Percentiles rank a stretch among this genome's conserved stretches.
Evolutionary conservation across 192 early-diverging fungal genomes (phyloP).

Genomic region (Umbelopsis sp.): DNA sequence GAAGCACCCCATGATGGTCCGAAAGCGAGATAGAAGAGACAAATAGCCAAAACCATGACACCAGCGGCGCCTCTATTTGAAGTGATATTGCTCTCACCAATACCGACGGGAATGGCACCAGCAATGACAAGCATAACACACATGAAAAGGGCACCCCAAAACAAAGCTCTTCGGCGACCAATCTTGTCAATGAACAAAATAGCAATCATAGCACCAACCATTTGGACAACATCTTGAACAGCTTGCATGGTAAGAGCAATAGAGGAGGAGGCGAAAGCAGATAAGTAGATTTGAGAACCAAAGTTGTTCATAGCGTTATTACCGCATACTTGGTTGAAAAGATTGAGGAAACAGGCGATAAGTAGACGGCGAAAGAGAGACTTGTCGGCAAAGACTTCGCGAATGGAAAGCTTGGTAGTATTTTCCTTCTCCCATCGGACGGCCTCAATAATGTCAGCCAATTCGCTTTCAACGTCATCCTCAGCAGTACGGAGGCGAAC

Average conservation of each 20-base stretch:
- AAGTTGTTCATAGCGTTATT: slow-evolving; percentile 74
- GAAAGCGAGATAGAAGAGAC: slow-evolving; percentile 66
- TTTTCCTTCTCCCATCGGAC: slow-evolving; percentile 60
- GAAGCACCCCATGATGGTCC: slow-evolving; percentile 80
- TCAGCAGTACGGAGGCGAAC: slow-evolving; percentile 64
- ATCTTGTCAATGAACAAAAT: slow-evolving; percentile 75
- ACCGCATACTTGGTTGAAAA: slow-evolving; percentile 67
- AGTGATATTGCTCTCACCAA: slow-evolving; percentile 7
- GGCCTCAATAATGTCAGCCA: slow-evolving; percentile 65
- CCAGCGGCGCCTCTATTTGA: slow-evolving; percentile 35
- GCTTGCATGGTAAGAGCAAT: slow-evolving; percentile 51
- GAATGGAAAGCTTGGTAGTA: slow-evolving; percentile 24
- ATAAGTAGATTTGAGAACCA: slow-evolving; percentile 50
- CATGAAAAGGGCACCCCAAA: slow-evolving; percentile 68
- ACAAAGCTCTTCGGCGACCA: slow-evolving; percentile 73
- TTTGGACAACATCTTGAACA: slow-evolving; percentile 75
- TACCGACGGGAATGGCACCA: slow-evolving; percentile 46
- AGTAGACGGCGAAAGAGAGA: slow-evolving; percentile 42
- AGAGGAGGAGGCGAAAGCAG: slow-evolving; percentile 42
- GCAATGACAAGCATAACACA: slow-evolving; percentile 56
- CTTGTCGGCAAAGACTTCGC: slow-evolving; percentile 33
- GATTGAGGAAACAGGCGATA: slow-evolving; percentile 52
- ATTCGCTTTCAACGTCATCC: slow-evolving; percentile 55
- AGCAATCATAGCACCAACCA: slow-evolving; percentile 75
- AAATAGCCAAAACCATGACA: slow-evolving; percentile 54